Base-by-base conservation (phyloP, 2,329 filamentous ascomycete species). In the Fusarium sp. region DNA sequence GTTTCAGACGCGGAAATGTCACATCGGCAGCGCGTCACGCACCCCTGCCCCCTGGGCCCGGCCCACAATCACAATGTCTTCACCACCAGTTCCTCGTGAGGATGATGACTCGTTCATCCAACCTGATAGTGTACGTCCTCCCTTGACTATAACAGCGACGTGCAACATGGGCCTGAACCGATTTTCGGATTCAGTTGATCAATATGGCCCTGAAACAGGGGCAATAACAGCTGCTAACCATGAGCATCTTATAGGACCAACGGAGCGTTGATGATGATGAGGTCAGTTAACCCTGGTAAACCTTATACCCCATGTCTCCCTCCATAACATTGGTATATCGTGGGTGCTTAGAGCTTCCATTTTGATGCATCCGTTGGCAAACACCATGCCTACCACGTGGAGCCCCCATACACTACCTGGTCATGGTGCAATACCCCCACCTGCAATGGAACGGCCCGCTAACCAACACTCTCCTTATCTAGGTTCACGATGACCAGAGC, bases 401-500 rank as follows among this genome's bases (percentile, higher is more conserved):
- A 45, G 58, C 30, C n/a, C 23, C 45, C 43, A 43, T 30, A 32
- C 48, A 30, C 48, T n/a, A n/a, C 48, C 48, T 20, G 48, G 48
- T 3, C 48, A 32, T 52, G 18, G 48, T 52, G 27, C 18, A 48
- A 25, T 13, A 54, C 32, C 58, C 18, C 34, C 67, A 67, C 56
- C 54, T 35, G 25, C 39, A 25, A 32, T 30, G 54, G 34, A 48
- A 35, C 43, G 48, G 37, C 60, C 32, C 58, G 61, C 74, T 71
- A 68, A 76, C 32, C 37, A 48, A 16, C 41, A 20, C 30, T 27
- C 20, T 8, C 35, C 7, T 57, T 20, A 16, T 11, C 25, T 30
- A 76, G 75, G 39, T 64, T 10, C 64, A 68, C 16, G 75, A 77
- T 11, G 71, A 67, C 25, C 60, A 71, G 32, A 77, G 75, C 20